Evolutionary conservation across 352 stramenopile genomes (phyloP).

Genomic region (Globisporangium uncinulatum): DNA sequence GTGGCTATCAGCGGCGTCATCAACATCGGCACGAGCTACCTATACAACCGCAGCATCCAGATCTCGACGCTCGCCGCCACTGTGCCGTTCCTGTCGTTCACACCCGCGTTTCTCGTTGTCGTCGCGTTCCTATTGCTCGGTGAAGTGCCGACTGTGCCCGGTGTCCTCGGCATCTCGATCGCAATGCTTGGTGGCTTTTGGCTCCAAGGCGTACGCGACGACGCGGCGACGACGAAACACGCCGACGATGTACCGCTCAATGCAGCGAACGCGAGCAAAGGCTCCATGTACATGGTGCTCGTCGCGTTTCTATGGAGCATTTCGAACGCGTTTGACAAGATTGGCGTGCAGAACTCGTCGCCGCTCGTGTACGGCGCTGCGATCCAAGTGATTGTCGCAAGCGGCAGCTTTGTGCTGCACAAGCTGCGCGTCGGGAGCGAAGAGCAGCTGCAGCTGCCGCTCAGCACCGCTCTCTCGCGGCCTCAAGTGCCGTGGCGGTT

Average conservation of each 20-base stretch:
- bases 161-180: constrained; percentile 60
- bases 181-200: constrained; percentile 70
- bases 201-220: constrained; percentile 52
- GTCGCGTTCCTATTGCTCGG: constrained; percentile 72
- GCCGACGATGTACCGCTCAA: constrained; percentile 45
- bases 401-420: constrained; percentile 55
- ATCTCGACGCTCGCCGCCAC: constrained; percentile 77
- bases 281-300: constrained; percentile 78
- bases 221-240: constrained; percentile 24
- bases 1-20: constrained; percentile 66
- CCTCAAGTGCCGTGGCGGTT: constrained; percentile 66
- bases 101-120: constrained; percentile 65
- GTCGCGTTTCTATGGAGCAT: constrained; percentile 82
- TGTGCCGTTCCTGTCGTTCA: constrained; percentile 78
- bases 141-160: constrained; percentile 60
- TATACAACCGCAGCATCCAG: constrained; percentile 81
- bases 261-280: constrained; percentile 54
- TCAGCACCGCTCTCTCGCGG: constrained; percentile 27
- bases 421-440: constrained; percentile 47
- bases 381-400: constrained; percentile 66
- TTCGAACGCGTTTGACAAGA: constrained; percentile 82
- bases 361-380: constrained; percentile 64
- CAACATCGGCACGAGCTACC: constrained; percentile 79
- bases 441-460: constrained; percentile 56
- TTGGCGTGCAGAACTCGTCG: constrained; percentile 75